Percentiles rank a stretch among this genome's conserved stretches.
phyloP scores from a whole-genome alignment of 768 basidiomycete species.

The Cytidiella melzeri region DNA sequence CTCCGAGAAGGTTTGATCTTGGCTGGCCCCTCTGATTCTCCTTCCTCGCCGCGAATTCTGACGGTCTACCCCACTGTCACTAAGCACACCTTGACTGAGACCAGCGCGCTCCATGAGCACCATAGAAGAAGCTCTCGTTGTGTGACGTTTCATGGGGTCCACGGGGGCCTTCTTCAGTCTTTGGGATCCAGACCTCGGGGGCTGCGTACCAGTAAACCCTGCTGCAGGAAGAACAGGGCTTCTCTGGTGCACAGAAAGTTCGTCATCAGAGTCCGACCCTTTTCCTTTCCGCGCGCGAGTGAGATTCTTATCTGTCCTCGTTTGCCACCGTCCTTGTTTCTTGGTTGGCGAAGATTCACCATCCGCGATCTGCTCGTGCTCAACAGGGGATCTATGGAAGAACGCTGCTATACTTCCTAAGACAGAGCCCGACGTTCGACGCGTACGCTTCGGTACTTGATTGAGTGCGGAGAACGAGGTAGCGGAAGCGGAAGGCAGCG shows the following conservation, averaged over 20 bases:
- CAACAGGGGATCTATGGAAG: constrained; percentile 23
- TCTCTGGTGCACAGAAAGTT: not conserved
- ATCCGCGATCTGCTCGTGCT: not conserved
- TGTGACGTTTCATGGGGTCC: too few species aligned
- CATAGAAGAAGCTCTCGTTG: not conserved
- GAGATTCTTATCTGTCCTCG: constrained; percentile 32
- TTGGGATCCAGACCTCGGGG: not conserved
- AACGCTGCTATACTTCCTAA: constrained; percentile 43
- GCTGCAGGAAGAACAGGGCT: not conserved
- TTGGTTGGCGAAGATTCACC: constrained; percentile 15
- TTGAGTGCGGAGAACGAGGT: not conserved
- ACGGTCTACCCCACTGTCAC: not conserved
- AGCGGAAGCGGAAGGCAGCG: constrained; percentile 4
- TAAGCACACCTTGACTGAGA: not conserved
- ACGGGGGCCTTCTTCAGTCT: not conserved
- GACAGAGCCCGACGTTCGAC: constrained; percentile 23
- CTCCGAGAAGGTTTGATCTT: not conserved
- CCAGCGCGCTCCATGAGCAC: not conserved
- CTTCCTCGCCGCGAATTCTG: not conserved
- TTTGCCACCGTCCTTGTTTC: constrained; percentile 25
- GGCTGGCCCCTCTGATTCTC: not conserved
- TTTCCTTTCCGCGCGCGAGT: not conserved
- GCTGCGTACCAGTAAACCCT: too few species aligned
- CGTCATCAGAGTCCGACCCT: not conserved
- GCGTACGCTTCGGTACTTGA: not conserved